A percentile compares a stretch with the other conserved stretches of the same genome.
phyloP scores from a whole-genome alignment of 2,329 filamentous ascomycete genomes.

The Ilyonectria mors-panacis region DNA sequence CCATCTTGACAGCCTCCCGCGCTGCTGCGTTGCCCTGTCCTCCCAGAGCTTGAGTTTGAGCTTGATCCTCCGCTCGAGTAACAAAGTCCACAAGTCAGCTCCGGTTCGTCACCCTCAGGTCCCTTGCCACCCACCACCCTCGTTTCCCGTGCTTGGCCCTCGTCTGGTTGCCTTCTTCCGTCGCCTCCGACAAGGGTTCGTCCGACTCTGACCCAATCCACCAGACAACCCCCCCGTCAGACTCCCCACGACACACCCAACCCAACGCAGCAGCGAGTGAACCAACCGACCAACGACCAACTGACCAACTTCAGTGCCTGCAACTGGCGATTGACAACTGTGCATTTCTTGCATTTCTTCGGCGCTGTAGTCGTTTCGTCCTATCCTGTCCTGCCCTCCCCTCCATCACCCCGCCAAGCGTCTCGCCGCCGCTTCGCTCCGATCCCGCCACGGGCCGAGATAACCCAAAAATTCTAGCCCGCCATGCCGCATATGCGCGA shows the following conservation, averaged over 20 bases:
- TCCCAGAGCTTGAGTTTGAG: background rate
- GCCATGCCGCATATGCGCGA: conserved; percentile 52
- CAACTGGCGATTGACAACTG: conserved; percentile 6
- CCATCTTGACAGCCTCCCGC: conserved; percentile 10
- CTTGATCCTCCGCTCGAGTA: conserved; percentile 12
- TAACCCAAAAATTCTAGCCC: conserved; percentile 26
- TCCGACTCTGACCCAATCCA: conserved; percentile 24
- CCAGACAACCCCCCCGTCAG: conserved; percentile 21
- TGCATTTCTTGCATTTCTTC: conserved; percentile 21
- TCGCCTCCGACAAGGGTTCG: conserved; percentile 27
- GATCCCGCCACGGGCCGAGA: conserved; percentile 34
- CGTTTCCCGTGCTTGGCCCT: conserved; percentile 6
- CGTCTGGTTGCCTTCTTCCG: conserved; percentile 7
- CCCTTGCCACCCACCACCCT: background rate
- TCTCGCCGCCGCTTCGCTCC: conserved; percentile 15
- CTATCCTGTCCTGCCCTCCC: background rate
- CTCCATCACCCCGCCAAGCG: conserved; percentile 17
- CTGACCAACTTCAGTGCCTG: background rate
- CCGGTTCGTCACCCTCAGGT: background rate
- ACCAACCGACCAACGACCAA: conserved; percentile 13
- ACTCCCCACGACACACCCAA: conserved; percentile 24
- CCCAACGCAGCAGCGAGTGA: conserved; percentile 5
- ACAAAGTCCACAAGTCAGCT: background rate
- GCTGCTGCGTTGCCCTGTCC: conserved; percentile 1
- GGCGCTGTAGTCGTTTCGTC: conserved; percentile 10